These are phyloP conservation scores for Vitis hybrid DNA, from an alignment of 177 flowering plant genomes.

Conservation along the genomic window DNA sequence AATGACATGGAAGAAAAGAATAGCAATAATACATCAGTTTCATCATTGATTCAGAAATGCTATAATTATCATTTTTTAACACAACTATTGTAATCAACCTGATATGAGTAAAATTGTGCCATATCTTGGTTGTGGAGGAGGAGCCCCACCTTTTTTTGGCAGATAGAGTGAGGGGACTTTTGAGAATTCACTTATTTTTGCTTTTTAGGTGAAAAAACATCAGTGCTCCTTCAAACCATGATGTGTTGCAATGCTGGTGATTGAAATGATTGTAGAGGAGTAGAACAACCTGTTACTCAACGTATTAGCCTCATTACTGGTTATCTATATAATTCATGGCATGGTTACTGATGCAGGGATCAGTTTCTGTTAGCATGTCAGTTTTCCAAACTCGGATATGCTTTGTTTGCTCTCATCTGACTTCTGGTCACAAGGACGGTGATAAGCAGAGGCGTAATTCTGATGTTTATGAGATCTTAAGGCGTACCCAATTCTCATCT, in stretches of 20 bases:
- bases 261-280: background rate
- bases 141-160: background rate
- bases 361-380: slow-evolving; percentile 94
- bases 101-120: background rate
- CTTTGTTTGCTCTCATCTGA: slow-evolving; percentile 94
- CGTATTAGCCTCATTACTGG: background rate
- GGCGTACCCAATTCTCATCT: slow-evolving; percentile 80
- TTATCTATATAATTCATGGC: slow-evolving; percentile 8
- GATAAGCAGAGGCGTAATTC: slow-evolving; percentile 82
- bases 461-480: slow-evolving; percentile 77
- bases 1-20: background rate
- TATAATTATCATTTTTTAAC: background rate
- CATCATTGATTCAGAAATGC: background rate
- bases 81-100: background rate
- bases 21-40: background rate
- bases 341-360: slow-evolving; percentile 64
- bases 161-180: no score
- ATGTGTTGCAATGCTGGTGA: background rate
- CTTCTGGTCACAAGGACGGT: slow-evolving; percentile 89
- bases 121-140: background rate
- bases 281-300: background rate
- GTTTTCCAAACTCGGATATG: slow-evolving; percentile 80
- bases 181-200: background rate
- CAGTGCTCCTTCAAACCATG: background rate
- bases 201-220: background rate